Base-by-base conservation (phyloP, 2,329 filamentous ascomycete species). In the Penicillium sp. region DNA sequence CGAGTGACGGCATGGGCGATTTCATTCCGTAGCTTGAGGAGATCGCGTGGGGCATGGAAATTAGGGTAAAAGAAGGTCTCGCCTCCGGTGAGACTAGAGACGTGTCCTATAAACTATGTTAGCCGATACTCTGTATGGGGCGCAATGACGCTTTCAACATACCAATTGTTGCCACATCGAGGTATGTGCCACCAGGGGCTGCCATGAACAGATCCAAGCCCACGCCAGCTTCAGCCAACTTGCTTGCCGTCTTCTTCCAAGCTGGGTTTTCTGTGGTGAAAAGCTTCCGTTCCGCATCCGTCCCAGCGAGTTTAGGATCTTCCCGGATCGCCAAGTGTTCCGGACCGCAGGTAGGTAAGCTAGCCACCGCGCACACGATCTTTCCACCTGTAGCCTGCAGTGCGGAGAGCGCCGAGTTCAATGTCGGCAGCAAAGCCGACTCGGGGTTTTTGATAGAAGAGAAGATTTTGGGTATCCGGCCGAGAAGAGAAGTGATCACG, bases 11-110 rank as follows among this genome's bases (percentile, higher is more conserved):
- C 87, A 70, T 97, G 93, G 65, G 87, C 86, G 63, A 99, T 86
- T 77, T 99, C 94, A 48, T 89, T 84, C 2, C 88, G 89, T 39
- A 99, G 78, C 78, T 93, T 96, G 55, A 90, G 82, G 43, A 88
- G 86, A 74, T 99, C 94, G 38, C 94, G 86, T 8, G 90, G 90
- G 8, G 89, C 86, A 58, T 96, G 87, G 78, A 96, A 99, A 74
- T 97, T 99, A 45, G 94, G 93, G 73, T 96, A 99, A 77, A 96
- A 97, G 77, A 93, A 99, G 0, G 89, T 90, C 74, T 99, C 94
- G 62, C 94, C 94, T 57, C 94, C 94, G n/a, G 91, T 96, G 31
- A 89, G 87, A 42, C 91, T 87, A 33, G 94, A 86, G 23, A 96
- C 85, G 74, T 96, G 89, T 42, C 93, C 90, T 87, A 51, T 15